Base-by-base conservation (phyloP, 176 grass and related monocot species). In the Zizania latifolia region DNA sequence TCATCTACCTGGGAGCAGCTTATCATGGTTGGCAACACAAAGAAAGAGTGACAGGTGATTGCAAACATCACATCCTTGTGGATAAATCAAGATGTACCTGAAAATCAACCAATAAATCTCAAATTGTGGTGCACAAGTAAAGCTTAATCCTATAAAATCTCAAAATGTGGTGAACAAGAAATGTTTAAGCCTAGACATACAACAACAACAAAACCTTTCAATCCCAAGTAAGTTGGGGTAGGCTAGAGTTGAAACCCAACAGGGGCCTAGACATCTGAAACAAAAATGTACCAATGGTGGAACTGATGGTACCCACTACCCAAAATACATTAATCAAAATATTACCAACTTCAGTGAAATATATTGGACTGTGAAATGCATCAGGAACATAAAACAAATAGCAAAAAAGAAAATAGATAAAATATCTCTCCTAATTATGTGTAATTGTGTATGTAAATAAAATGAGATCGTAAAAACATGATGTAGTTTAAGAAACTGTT, bases 31-130 rank as follows among this genome's bases (percentile, higher is more conserved):
- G 40, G 96, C 96, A 62, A 99, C 96, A 92, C 92, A 99, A 59
- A 99, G 96, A 82, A 99, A 99, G 37, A 99, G 82, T n/a, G 96
- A 99, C 71, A 99, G 78, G 46, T 99, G 96, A 86, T 99, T 92
- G 72, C 87, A 88, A 64, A 92, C 96, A 80, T 99, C 96, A 76
- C 96, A 99, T 74, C 96, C 96, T 88, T 99, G 96, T 65, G 96
- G 96, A 45, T 99, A 99, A 68, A 99, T 94, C 80, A 99, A 84
- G 72, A 99, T 99, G 67, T 94, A 99, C 96, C 96, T 99, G 85
- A 37, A 86, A 78, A 78, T 71, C 24, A 83, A 77, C 73, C 62
- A 74, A 80, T 34, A 82, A 15, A 41, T 74, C 71, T 58, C 41
- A 78, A 82, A 23, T 37, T 7, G 51, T 82, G 48, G 48, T 59